Evolutionary conservation across 495 filamentous ascomycete species (phyloP).

Genomic region (Trichoderma reesei): DNA sequence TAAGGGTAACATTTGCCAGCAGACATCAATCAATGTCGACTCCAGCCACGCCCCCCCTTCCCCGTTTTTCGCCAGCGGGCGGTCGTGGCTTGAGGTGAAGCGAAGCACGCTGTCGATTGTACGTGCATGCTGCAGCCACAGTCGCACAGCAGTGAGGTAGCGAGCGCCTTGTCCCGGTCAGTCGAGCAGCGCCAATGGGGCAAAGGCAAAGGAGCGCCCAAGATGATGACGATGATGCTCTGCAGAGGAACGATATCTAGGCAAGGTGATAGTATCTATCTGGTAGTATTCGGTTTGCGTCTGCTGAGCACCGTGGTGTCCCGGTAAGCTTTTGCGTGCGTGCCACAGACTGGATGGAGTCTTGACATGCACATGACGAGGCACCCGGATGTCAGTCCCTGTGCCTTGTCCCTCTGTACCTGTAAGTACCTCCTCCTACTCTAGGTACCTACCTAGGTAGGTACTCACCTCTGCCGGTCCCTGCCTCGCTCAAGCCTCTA

Average conservation of each 20-base stretch:
- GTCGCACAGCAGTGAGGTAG: neutral
- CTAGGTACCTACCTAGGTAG: too few species aligned
- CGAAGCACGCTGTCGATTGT: neutral
- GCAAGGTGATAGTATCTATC: neutral
- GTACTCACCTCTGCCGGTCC: neutral
- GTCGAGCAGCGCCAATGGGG: neutral
- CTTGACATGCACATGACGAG: neutral
- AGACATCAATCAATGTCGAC: neutral
- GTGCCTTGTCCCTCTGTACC: neutral
- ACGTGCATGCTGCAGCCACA: neutral
- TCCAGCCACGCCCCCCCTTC: constrained; percentile 1
- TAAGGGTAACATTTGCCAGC: neutral
- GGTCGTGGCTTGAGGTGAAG: neutral
- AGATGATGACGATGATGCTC: neutral
- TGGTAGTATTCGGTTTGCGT: too few species aligned
- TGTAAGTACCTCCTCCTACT: too few species aligned
- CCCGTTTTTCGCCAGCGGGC: constrained; percentile 2
- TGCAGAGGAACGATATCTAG: too few species aligned
- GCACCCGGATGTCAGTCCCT: neutral
- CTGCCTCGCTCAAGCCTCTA: too few species aligned
- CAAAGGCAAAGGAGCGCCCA: neutral
- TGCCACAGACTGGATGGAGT: neutral
- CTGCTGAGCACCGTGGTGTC: neutral
- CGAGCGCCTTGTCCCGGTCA: neutral
- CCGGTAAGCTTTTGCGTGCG: neutral